Percentiles rank a stretch among this genome's conserved stretches.
Evolutionary conservation across 257 asterid species (phyloP).

Genomic region (Capsicum baccatum): DNA sequence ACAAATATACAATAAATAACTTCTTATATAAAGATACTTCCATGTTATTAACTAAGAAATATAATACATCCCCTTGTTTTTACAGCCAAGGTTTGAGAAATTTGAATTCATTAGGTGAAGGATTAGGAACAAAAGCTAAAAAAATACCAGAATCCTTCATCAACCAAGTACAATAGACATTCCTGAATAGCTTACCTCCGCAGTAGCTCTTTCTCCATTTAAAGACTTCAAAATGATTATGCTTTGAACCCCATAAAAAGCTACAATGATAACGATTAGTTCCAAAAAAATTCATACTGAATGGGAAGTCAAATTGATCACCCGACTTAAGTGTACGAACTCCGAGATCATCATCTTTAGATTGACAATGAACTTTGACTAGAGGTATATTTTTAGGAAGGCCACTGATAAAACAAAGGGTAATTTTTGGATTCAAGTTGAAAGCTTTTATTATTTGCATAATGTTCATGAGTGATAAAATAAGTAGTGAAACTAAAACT

Average conservation of each 20-base stretch:
- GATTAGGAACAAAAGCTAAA: neutral
- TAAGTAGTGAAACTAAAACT: neutral
- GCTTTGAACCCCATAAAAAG: neutral
- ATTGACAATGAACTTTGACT: neutral
- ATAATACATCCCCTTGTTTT: neutral
- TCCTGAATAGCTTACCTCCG: neutral
- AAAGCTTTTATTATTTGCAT: neutral
- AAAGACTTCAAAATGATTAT: neutral
- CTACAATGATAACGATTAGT: neutral
- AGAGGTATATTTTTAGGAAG: neutral
- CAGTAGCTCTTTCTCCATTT: neutral
- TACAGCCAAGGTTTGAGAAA: neutral
- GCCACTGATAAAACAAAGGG: neutral
- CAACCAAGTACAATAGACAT: no score
- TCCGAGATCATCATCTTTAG: neutral
- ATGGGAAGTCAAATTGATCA: slow-evolving; percentile 4
- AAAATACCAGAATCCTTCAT: no score
- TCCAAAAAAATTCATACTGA: neutral
- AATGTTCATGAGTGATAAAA: neutral
- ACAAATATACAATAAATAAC: no score
- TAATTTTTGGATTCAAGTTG: neutral
- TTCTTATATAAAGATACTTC: no score
- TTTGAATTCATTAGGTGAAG: neutral
- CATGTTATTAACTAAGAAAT: neutral
- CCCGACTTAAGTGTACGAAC: neutral